Evolutionary conservation across 345 rosid species (phyloP).

Genomic region (Eucalyptus erythrocorys): DNA sequence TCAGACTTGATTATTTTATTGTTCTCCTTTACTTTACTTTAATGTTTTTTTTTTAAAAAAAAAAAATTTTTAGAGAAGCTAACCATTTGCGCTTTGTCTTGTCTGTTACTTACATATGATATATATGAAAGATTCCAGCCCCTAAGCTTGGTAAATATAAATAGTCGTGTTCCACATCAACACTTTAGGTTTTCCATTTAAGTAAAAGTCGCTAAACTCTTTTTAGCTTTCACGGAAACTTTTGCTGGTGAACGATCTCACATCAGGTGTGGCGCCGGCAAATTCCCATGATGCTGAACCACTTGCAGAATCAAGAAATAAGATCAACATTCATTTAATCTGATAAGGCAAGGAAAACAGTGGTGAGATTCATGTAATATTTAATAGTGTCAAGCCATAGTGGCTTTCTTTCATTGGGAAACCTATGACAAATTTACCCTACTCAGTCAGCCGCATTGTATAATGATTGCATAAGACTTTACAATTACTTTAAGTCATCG

Average conservation of each 20-base stretch:
- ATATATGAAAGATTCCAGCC: background rate
- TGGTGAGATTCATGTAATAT: too few relatives aligned
- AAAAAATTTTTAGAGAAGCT: background rate
- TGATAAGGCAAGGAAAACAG: background rate
- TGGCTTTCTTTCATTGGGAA: background rate
- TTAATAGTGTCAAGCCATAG: too few relatives aligned
- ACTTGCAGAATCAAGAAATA: background rate
- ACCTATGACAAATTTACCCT: background rate
- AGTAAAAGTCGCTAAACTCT: background rate
- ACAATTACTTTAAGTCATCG: background rate
- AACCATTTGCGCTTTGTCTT: background rate
- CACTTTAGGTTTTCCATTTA: background rate
- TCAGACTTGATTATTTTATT: too few relatives aligned
- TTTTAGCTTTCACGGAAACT: background rate
- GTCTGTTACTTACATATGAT: background rate
- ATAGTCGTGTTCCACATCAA: background rate
- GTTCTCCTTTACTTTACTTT: background rate
- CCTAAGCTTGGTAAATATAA: background rate
- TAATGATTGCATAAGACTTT: background rate
- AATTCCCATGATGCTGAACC: background rate
- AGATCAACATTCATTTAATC: background rate
- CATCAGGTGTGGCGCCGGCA: background rate
- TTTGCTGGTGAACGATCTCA: background rate
- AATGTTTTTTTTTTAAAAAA: too few relatives aligned
- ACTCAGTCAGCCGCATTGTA: background rate